These are phyloP conservation scores for Exophiala viscosa DNA, from an alignment of 2,329 filamentous ascomycete species.

Conservation along the genomic window DNA sequence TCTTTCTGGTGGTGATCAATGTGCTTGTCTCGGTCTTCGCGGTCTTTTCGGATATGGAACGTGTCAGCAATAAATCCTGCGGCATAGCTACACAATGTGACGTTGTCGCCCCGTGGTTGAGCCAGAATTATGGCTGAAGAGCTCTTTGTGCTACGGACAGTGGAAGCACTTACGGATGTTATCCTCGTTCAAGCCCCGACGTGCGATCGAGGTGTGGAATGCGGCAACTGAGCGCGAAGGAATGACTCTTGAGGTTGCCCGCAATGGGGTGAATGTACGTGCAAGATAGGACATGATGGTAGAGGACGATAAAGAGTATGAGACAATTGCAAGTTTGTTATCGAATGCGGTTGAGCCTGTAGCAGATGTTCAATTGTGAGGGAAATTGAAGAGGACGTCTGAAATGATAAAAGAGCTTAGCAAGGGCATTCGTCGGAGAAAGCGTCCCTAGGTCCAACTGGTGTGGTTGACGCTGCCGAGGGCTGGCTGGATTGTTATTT, in stretches of 20 bases:
- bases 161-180: constrained; percentile 9
- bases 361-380: no score
- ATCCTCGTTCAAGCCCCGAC: constrained; percentile 21
- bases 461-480: not conserved
- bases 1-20: constrained; percentile 28
- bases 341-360: not conserved
- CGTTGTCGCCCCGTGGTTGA: not conserved
- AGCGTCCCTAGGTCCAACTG: not conserved
- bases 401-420: not conserved
- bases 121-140: not conserved
- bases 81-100: not conserved
- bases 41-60: constrained; percentile 8
- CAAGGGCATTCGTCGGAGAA: not conserved
- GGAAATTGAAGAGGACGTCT: no score
- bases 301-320: not conserved
- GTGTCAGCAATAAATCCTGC: constrained; percentile 2
- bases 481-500: not conserved
- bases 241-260: constrained; percentile 9
- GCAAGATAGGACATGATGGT: constrained; percentile 21
- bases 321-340: not conserved
- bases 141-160: not conserved
- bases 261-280: constrained; percentile 13
- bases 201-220: constrained; percentile 20
- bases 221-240: constrained; percentile 12
- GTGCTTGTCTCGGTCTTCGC: constrained; percentile 17